Percentiles rank a stretch among this genome's conserved stretches.
phyloP scores from a whole-genome alignment of 768 basidiomycete species.

The Clavulina sp. region DNA sequence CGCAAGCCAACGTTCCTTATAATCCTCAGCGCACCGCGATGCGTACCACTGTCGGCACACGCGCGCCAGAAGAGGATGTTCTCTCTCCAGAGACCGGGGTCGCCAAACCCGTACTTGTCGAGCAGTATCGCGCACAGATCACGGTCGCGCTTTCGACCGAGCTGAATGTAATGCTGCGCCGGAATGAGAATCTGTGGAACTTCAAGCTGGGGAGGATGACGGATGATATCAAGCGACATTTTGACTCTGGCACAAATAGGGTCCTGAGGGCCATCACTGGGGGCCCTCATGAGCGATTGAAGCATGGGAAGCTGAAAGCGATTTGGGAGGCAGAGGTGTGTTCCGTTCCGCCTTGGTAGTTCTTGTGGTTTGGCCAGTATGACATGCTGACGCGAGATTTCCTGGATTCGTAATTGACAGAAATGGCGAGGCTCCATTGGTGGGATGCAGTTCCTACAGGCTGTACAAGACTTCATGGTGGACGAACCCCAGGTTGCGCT shows the following conservation, averaged over 20 bases:
- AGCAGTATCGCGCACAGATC: background rate
- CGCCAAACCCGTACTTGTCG: background rate
- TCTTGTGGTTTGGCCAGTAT: background rate
- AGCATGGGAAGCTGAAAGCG: background rate
- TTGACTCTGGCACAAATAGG: background rate
- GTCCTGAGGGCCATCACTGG: background rate
- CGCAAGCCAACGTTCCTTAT: no score
- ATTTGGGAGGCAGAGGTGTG: background rate
- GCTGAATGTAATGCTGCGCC: background rate
- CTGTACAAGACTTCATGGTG: background rate
- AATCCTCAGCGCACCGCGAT: no score
- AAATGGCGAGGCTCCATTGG: background rate
- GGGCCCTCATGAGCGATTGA: background rate
- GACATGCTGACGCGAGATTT: background rate
- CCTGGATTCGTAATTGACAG: background rate
- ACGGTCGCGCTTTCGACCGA: background rate
- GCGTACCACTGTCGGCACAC: no score
- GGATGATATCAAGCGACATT: background rate
- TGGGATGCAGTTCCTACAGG: background rate
- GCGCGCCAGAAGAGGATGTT: no score
- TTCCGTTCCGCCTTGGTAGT: no score
- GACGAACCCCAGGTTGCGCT: no score
- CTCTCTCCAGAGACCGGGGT: no score
- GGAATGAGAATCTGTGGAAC: background rate
- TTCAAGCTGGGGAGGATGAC: background rate